These are phyloP conservation scores for Streptanthus diversifolius DNA, from an alignment of 345 rosid species.

Conservation along the genomic window DNA sequence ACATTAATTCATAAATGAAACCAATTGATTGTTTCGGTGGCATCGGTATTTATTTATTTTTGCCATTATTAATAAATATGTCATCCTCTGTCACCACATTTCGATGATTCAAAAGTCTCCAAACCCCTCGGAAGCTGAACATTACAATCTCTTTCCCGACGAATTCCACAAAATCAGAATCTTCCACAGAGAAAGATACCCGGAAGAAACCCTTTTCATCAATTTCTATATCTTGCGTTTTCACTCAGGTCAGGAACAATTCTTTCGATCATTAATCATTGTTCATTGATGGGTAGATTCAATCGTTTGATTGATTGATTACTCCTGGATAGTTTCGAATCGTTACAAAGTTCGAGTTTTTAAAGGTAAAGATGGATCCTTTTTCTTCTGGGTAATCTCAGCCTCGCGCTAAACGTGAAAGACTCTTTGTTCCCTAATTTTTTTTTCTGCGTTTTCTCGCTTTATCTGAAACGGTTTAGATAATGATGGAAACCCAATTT, in stretches of 20 bases:
- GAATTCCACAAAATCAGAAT: background rate
- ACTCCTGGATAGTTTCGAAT: background rate
- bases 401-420: conserved; percentile 21
- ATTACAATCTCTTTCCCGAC: background rate
- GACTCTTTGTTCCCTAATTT: background rate
- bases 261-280: background rate
- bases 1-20: background rate
- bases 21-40: background rate
- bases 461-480: conserved; percentile 6
- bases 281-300: too few relatives aligned
- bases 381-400: conserved; percentile 12
- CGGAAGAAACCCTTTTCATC: background rate
- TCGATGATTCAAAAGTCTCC: background rate
- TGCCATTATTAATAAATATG: background rate
- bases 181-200: background rate
- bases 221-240: background rate
- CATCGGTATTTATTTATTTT: background rate
- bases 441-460: background rate
- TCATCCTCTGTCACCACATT: background rate
- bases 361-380: conserved; percentile 21
- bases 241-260: conserved; percentile 4
- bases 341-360: background rate
- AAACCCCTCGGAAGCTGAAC: background rate
- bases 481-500: background rate
- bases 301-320: background rate